Evolutionary conservation across 2,329 filamentous ascomycete genomes (phyloP), one percentile per base, ranked within the genome.

Genomic region (Teratosphaeriaceae sp.): DNA sequence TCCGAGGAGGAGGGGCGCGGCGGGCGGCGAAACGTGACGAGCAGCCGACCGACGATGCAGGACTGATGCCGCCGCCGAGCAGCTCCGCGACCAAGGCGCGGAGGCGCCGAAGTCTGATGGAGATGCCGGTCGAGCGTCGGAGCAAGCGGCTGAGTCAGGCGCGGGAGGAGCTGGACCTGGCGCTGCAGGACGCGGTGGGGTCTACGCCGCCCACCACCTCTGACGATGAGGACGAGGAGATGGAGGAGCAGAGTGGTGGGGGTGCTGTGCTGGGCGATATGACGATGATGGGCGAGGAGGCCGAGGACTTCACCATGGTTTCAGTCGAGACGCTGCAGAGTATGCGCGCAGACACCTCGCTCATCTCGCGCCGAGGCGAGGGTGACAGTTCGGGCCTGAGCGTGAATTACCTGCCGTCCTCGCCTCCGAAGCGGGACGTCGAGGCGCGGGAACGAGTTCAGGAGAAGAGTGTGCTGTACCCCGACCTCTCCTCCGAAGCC

Each of bases 241-340:
- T n/a, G n/a, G n/a, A n/a, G n/a, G 41, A 33, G 31, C 27, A 46
- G 19, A 43, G 44, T 29, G 45, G 47, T 2, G 16, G 40, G 22
- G 24, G 43, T 20, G 41, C 48, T 19, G 46, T 40, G 2, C 45
- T 51, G 3, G 70, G 70, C 18, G 70, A 73, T 29, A 62, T 65
- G 8, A 73, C 70, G 0, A 59, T 72, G n/a, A 55, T 67, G 6
- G 62, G 69, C 33, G 71, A 70, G 46, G 70, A n/a, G n/a, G n/a
- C n/a, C n/a, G n/a, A 73, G 49, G 69, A 68, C 41, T 73, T 74
- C 53, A 74, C 68, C 44, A 72, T 74, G 65, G 63, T 74, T 1
- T 72, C 70, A 2, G 58, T 72, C 9, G 67, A 72, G 26, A 71
- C 70, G 1, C 50, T 74, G 23, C 65, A 65, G 24, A 59, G 55